Percentiles rank a stretch among this genome's conserved stretches.
Conservation (phyloP, 2,329 filamentous ascomycete species). For the Neospermospora avenae region DNA sequence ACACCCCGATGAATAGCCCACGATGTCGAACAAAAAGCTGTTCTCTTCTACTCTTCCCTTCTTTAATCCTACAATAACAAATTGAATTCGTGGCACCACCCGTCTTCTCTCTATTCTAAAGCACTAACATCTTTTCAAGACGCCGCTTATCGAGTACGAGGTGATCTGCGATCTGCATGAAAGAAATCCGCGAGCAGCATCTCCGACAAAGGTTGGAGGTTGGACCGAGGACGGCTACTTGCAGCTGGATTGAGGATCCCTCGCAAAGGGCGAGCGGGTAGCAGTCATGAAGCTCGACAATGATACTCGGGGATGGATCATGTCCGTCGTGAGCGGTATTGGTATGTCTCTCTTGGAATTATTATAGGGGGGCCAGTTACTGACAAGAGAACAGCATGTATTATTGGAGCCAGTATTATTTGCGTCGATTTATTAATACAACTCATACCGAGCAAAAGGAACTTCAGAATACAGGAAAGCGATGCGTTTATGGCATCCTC, state of each 20-base stretch:
- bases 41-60: not conserved
- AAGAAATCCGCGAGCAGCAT: not conserved
- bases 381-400: slow-evolving; percentile 46
- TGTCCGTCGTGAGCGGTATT: slow-evolving; percentile 78
- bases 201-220: not conserved
- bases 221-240: not conserved
- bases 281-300: slow-evolving; percentile 52
- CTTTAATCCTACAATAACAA: not conserved
- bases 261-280: not conserved
- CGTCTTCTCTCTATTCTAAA: not conserved
- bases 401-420: slow-evolving; percentile 78
- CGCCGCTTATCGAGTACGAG: not conserved
- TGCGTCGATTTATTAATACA: slow-evolving; percentile 79
- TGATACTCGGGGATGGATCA: slow-evolving; percentile 90
- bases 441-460: slow-evolving; percentile 66
- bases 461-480: slow-evolving; percentile 87
- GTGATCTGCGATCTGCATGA: not conserved
- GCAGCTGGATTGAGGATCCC: not conserved
- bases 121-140: not conserved
- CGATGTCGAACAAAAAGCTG: not conserved
- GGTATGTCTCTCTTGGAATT: slow-evolving; percentile 45
- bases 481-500: slow-evolving; percentile 84
- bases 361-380: slow-evolving; percentile 8
- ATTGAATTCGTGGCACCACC: not conserved
- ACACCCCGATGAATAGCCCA: not conserved